Evolutionary conservation across 202 grass and related monocot species (phyloP).

Genomic region (Carex sylvatica): DNA sequence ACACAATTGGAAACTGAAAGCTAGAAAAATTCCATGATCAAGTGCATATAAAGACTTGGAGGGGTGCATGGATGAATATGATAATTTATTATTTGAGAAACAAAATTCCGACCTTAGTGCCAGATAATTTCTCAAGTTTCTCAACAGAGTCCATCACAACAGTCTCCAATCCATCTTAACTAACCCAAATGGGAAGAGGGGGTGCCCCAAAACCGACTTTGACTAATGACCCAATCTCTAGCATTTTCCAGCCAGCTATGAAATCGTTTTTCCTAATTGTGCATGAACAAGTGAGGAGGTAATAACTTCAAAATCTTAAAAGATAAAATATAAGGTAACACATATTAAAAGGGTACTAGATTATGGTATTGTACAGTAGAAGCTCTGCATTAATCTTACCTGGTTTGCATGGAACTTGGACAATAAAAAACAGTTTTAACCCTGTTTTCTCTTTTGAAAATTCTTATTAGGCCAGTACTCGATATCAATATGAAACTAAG

Average conservation of each 20-base stretch:
- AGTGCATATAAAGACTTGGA: not conserved
- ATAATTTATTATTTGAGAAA: constrained; percentile 28
- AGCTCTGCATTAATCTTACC: not conserved
- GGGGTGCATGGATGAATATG: not conserved
- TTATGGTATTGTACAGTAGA: not conserved
- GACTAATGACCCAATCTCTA: constrained; percentile 94
- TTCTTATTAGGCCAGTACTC: not conserved
- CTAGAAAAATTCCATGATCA: constrained; percentile 20
- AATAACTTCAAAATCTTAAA: constrained; percentile 4
- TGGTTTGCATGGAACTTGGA: not conserved
- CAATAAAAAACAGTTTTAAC: not conserved
- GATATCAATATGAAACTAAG: not conserved
- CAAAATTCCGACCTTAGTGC: constrained; percentile 58
- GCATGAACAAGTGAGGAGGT: constrained; percentile 26
- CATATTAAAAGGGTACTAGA: not conserved
- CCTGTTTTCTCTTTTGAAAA: not conserved
- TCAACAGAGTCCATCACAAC: constrained; percentile 87
- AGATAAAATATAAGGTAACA: not conserved
- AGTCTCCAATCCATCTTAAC: constrained; percentile 85
- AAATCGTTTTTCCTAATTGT: constrained; percentile 83
- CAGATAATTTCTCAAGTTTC: constrained; percentile 93
- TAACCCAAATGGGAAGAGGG: constrained; percentile 90
- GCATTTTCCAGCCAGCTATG: constrained; percentile 98
- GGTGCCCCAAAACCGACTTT: constrained; percentile 97
- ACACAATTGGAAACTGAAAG: not conserved